These are phyloP conservation scores for Hansenula anomala DNA, from an alignment of 1,139 yeast genomes.

Conservation along the genomic window DNA sequence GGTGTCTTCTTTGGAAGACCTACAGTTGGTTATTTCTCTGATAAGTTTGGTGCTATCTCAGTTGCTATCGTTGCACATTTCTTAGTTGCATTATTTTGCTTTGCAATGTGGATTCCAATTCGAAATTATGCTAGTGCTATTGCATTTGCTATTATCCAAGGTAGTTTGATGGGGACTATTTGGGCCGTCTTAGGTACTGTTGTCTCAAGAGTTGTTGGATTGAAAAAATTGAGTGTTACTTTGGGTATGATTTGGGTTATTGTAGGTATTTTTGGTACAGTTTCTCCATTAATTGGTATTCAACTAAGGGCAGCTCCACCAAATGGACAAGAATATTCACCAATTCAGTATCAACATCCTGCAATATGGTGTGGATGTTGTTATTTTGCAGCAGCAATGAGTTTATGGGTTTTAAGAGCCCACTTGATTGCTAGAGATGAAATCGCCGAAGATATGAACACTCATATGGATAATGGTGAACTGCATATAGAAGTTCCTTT, in stretches of 20 bases:
- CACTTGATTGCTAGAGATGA: constrained; percentile 44
- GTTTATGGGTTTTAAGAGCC: constrained; percentile 40
- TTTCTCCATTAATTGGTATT: constrained; percentile 51
- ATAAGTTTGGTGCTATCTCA: constrained; percentile 51
- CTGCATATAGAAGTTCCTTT: constrained; percentile 18
- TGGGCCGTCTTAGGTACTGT: constrained; percentile 21
- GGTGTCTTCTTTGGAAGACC: constrained; percentile 67
- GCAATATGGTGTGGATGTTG: constrained; percentile 50
- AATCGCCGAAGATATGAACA: constrained; percentile 14
- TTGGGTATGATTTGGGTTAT: constrained; percentile 43
- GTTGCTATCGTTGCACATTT: constrained; percentile 31
- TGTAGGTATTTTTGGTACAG: constrained; percentile 41
- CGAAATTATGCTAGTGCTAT: constrained; percentile 47
- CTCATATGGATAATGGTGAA: constrained; percentile 22
- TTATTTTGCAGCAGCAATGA: constrained; percentile 38
- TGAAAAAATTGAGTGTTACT: constrained; percentile 42
- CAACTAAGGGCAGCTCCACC: constrained; percentile 33
- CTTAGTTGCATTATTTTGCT: constrained; percentile 28
- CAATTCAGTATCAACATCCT: constrained; percentile 43
- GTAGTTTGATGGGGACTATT: constrained; percentile 45
- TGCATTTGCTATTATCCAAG: constrained; percentile 41
- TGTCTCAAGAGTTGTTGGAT: constrained; percentile 38
- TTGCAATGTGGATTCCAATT: constrained; percentile 63
- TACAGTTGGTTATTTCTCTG: constrained; percentile 47
- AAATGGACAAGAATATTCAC: constrained; percentile 27